Conservation (phyloP, 2,329 filamentous ascomycete species). For the Lachnellula arida region DNA sequence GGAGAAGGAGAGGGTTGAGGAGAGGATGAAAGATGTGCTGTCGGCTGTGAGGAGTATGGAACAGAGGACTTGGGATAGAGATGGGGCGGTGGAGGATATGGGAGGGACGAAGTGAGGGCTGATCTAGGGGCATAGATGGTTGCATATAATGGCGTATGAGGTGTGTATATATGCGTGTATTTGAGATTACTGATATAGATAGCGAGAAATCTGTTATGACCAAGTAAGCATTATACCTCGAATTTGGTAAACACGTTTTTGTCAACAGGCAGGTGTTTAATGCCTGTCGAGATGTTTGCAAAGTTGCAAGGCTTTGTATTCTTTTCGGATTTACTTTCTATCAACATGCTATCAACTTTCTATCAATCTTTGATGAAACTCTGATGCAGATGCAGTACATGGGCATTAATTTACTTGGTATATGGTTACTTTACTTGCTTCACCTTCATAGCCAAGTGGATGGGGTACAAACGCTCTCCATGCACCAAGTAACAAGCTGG, state of each 20-base stretch:
- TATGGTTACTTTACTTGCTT: no score
- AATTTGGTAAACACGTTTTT: not conserved
- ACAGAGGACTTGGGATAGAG: slow-evolving; percentile 66
- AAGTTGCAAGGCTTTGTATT: no score
- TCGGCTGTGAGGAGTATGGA: slow-evolving; percentile 59
- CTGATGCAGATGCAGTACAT: no score
- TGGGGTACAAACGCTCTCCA: no score
- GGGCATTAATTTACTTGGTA: no score
- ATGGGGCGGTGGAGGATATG: slow-evolving; percentile 67
- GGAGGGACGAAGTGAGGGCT: slow-evolving; percentile 33
- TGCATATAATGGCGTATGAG: not conserved
- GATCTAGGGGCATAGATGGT: not conserved
- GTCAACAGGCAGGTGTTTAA: not conserved
- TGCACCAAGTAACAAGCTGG: no score
- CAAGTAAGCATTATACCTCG: not conserved
- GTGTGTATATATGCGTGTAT: not conserved
- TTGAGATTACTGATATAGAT: not conserved
- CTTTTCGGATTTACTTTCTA: no score
- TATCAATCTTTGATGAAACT: no score
- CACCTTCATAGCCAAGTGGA: slow-evolving; percentile 5
- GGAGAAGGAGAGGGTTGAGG: slow-evolving; percentile 47
- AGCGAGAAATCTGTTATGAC: not conserved
- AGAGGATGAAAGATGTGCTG: slow-evolving; percentile 51
- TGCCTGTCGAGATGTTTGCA: not conserved
- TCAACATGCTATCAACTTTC: no score